Percentiles rank a stretch among this genome's conserved stretches.
Evolutionary conservation across 306 rosid genomes (phyloP).

Genomic region (Styphnolobium japonicum): DNA sequence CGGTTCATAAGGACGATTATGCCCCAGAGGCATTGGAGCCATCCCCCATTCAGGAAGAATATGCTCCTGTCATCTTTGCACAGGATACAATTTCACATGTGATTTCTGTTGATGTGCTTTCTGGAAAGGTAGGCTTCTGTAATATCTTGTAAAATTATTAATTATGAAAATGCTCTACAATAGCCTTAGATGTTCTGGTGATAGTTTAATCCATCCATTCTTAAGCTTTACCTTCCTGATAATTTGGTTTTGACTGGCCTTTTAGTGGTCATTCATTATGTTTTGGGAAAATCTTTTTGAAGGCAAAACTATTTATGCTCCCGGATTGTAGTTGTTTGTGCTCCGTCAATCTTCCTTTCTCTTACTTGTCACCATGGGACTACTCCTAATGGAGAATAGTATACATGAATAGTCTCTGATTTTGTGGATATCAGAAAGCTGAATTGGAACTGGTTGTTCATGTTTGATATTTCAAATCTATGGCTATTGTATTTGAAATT

Average conservation of each 20-base stretch:
- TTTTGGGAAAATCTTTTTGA: neutral
- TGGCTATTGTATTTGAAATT: neutral
- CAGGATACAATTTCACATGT: conserved; percentile 70
- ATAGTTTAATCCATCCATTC: neutral
- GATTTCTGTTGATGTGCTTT: conserved; percentile 62
- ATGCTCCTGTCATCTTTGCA: conserved; percentile 82
- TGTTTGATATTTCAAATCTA: neutral
- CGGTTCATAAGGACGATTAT: conserved; percentile 54
- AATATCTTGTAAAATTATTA: neutral
- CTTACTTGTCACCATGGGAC: neutral
- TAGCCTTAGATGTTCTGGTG: neutral
- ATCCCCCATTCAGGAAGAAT: conserved; percentile 61
- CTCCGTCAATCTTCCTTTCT: neutral
- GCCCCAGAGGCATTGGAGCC: conserved; percentile 55
- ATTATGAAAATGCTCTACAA: neutral
- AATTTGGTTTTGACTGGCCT: neutral
- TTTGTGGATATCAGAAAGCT: neutral
- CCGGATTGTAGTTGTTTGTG: neutral
- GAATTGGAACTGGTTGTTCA: neutral
- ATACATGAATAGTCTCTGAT: neutral
- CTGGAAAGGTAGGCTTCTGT: conserved; percentile 56
- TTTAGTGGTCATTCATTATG: neutral
- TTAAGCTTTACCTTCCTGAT: neutral
- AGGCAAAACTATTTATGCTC: neutral
- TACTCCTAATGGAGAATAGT: neutral